Conservation (phyloP, 2,329 filamentous ascomycete species). For the Fusarium sp. region DNA sequence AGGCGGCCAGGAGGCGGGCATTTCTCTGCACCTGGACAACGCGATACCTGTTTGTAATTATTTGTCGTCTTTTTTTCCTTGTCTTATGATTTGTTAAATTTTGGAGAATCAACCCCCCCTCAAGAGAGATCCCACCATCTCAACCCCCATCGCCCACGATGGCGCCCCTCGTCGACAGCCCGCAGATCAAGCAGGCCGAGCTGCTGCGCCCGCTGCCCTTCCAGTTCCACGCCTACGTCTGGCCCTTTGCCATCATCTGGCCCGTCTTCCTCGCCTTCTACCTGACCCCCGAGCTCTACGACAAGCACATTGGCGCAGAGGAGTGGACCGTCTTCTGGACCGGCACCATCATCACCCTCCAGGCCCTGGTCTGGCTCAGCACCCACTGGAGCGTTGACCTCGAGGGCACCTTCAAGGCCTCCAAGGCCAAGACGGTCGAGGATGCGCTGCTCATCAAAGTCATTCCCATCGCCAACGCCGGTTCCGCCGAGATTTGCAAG, state of each 20-base stretch:
- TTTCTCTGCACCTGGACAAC: constrained; percentile 6
- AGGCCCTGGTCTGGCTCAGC: constrained; percentile 93
- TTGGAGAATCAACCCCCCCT: not conserved
- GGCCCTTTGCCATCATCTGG: constrained; percentile 94
- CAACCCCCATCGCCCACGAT: constrained; percentile 57
- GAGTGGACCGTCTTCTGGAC: constrained; percentile 99
- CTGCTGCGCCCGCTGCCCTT: constrained; percentile 89
- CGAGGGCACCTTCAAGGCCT: constrained; percentile 85
- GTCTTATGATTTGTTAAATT: constrained; percentile 15
- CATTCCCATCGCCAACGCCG: constrained; percentile 90
- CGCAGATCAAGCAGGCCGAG: constrained; percentile 89
- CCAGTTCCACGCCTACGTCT: constrained; percentile 89
- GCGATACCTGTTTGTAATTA: not conserved
- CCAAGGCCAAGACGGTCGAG: constrained; percentile 77
- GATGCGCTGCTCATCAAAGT: constrained; percentile 93
- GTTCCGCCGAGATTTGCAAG: constrained; percentile 88
- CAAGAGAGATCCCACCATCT: constrained; percentile 32
- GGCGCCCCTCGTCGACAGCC: constrained; percentile 90
- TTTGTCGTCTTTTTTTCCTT: not conserved
- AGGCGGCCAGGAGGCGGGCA: constrained; percentile 32
- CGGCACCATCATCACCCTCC: constrained; percentile 87
- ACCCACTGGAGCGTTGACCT: constrained; percentile 98
- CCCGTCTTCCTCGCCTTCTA: constrained; percentile 93
- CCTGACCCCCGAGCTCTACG: constrained; percentile 86
- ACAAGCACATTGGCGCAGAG: constrained; percentile 90